A percentile compares a stretch with the other conserved stretches of the same genome.
These are phyloP conservation scores for Russula lepida DNA, from an alignment of 768 basidiomycete species.

Conservation along the genomic window DNA sequence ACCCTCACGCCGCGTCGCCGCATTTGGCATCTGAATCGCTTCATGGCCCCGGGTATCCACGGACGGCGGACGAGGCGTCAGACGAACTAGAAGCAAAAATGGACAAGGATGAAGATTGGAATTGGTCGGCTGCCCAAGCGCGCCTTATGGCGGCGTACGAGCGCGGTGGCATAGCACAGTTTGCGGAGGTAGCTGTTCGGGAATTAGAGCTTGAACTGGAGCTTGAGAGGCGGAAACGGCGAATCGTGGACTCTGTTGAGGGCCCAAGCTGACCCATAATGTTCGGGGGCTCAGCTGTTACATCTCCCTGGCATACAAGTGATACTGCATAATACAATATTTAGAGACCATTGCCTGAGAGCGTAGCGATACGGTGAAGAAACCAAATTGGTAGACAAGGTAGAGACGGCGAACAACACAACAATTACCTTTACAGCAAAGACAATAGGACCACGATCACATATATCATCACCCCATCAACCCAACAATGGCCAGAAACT, in stretches of 20 bases:
- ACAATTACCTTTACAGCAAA: background rate
- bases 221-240: slow-evolving; percentile 37
- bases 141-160: slow-evolving; percentile 51
- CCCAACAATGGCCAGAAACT: background rate
- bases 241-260: slow-evolving; percentile 14
- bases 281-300: too few species aligned
- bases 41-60: background rate
- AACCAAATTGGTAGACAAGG: too few species aligned
- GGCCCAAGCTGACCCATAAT: background rate
- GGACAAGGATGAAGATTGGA: slow-evolving; percentile 33
- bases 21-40: background rate
- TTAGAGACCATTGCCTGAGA: too few species aligned
- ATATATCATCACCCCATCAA: background rate
- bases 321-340: too few species aligned
- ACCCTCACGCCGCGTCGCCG: background rate
- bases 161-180: slow-evolving; percentile 46
- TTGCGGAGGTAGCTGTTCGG: slow-evolving; percentile 43
- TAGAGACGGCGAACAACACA: too few species aligned
- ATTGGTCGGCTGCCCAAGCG: slow-evolving; percentile 44
- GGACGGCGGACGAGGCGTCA: background rate
- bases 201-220: slow-evolving; percentile 54
- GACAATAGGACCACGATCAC: too few species aligned
- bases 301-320: too few species aligned
- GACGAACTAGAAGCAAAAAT: background rate
- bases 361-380: too few species aligned